Conservation (phyloP, 2,329 filamentous ascomycete genomes). For the Fusarium metavorans region DNA sequence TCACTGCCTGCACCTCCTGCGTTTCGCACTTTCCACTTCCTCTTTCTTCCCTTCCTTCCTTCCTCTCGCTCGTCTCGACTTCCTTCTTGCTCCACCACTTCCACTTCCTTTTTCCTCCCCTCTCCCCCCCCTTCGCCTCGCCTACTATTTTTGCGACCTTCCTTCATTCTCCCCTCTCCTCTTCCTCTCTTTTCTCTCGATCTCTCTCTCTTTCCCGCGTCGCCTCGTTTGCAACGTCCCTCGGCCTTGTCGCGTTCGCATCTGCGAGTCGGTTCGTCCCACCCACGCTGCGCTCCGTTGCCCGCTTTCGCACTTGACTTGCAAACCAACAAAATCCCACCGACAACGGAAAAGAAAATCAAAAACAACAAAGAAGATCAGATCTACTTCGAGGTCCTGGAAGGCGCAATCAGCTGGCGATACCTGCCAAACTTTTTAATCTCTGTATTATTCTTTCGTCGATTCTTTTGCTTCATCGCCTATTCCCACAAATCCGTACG, state of each 20-base stretch:
- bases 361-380: slow-evolving; percentile 31
- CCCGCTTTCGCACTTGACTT: slow-evolving; percentile 24
- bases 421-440: slow-evolving; percentile 44
- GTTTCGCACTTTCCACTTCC: slow-evolving; percentile 29
- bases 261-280: slow-evolving; percentile 36
- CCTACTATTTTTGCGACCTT: slow-evolving; percentile 46
- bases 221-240: slow-evolving; percentile 43
- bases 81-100: slow-evolving; percentile 44
- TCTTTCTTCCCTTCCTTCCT: slow-evolving; percentile 47
- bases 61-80: slow-evolving; percentile 43
- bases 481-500: slow-evolving; percentile 24
- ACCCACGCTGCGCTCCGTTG: slow-evolving; percentile 3
- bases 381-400: slow-evolving; percentile 38
- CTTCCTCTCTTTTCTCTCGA: slow-evolving; percentile 44
- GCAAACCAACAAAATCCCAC: slow-evolving; percentile 25
- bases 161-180: slow-evolving; percentile 47
- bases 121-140: slow-evolving; percentile 41
- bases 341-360: slow-evolving; percentile 32
- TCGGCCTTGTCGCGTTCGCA: slow-evolving; percentile 33
- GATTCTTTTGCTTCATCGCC: slow-evolving; percentile 44
- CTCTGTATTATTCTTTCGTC: slow-evolving; percentile 46
- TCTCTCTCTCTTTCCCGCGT: slow-evolving; percentile 45
- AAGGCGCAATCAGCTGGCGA: slow-evolving; percentile 47
- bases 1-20: slow-evolving; percentile 22
- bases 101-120: slow-evolving; percentile 46